phyloP scores from a whole-genome alignment of 2,329 filamentous ascomycete genomes.

The Phialophora expanda region DNA sequence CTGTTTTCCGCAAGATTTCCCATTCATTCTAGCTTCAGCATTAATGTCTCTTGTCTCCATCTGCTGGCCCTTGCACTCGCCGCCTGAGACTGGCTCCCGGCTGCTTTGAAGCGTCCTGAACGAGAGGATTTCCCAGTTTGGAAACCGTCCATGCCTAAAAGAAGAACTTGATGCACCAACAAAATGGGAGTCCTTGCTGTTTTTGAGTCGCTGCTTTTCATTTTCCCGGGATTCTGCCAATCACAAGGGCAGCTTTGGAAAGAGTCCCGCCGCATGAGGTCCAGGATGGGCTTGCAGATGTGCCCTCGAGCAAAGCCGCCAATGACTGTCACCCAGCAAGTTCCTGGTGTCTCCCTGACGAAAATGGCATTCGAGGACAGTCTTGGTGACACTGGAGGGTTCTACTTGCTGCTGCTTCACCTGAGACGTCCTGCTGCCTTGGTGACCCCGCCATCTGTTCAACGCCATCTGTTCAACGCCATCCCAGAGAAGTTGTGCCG shows the following conservation, averaged over 20 bases:
- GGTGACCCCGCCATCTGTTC: not conserved
- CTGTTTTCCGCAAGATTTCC: slow-evolving; percentile 1
- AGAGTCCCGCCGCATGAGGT: not conserved
- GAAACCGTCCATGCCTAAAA: not conserved
- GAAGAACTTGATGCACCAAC: slow-evolving; percentile 7
- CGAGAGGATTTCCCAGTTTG: slow-evolving; percentile 8
- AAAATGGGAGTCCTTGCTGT: slow-evolving; percentile 1
- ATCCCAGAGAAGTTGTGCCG: not conserved
- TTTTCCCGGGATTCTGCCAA: not conserved
- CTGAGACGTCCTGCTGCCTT: not conserved
- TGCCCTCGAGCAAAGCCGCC: not conserved
- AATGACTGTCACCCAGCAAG: too few species aligned
- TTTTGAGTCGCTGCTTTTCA: slow-evolving; percentile 15
- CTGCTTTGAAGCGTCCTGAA: slow-evolving; percentile 1
- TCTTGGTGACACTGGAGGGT: not conserved
- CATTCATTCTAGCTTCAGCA: not conserved
- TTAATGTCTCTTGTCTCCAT: not conserved
- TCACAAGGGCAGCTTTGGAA: not conserved
- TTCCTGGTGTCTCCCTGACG: too few species aligned
- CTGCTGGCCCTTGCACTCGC: not conserved
- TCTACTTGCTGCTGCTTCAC: slow-evolving; percentile 7
- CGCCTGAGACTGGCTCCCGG: not conserved
- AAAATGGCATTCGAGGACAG: too few species aligned
- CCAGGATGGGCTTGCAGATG: not conserved
- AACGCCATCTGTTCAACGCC: not conserved